phyloP scores from a whole-genome alignment of 164 flowering plant genomes.

The Vitis labrusca region DNA sequence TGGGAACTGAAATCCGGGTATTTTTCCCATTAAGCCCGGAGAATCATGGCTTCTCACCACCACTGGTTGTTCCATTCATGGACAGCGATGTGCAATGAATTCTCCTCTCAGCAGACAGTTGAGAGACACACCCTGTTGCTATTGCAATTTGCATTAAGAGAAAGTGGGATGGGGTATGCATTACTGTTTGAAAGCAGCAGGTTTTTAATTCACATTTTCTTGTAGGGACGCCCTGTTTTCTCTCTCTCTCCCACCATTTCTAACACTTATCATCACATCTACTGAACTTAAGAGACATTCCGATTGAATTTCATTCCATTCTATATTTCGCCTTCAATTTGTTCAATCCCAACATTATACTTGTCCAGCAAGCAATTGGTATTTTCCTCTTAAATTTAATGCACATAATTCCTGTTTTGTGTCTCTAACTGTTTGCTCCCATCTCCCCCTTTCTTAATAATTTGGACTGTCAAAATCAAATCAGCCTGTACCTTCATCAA shows the following conservation, averaged over 20 bases:
- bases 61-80: constrained; percentile 14
- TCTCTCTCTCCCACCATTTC: not conserved
- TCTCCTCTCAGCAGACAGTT: constrained; percentile 30
- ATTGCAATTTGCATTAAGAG: constrained; percentile 18
- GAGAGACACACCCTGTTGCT: constrained; percentile 27
- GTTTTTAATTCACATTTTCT: not conserved
- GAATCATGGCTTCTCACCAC: constrained; percentile 9
- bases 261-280: no score
- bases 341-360: no score
- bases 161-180: constrained; percentile 12
- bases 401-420: no score
- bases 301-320: no score
- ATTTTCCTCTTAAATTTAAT: no score
- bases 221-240: not conserved
- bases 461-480: no score
- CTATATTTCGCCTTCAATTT: no score
- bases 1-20: constrained; percentile 22
- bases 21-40: constrained; percentile 22
- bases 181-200: not conserved
- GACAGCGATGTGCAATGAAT: constrained; percentile 22
- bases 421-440: no score
- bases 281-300: no score
- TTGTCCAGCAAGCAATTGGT: no score
- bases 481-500: no score
- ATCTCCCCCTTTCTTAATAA: no score